Percentiles rank a stretch among this genome's conserved stretches.
phyloP scores from a whole-genome alignment of 257 asterid species.

The Nicotiana knightiana region DNA sequence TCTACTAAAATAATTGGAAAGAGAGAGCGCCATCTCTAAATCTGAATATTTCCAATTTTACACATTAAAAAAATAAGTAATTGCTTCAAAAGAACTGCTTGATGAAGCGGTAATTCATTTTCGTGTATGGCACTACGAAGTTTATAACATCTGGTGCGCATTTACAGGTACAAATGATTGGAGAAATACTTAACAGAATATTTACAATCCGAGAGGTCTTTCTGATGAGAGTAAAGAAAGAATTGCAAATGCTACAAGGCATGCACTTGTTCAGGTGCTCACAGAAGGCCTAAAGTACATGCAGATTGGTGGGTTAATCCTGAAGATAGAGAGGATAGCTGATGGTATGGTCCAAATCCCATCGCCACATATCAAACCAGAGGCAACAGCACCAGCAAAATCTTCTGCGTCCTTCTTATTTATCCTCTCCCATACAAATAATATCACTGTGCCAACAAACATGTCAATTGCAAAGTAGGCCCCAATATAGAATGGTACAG shows the following conservation, averaged over 20 bases:
- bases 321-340: constrained; percentile 80
- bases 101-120: background rate
- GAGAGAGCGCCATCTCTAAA: background rate
- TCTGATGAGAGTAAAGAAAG: background rate
- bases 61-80: background rate
- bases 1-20: background rate
- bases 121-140: background rate
- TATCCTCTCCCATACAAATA: constrained; percentile 76
- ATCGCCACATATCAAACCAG: constrained; percentile 91
- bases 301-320: constrained; percentile 91
- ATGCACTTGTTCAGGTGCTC: constrained; percentile 33
- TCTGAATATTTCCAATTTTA: background rate
- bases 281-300: constrained; percentile 79
- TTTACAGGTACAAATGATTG: background rate
- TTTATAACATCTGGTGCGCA: background rate
- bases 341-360: constrained; percentile 98
- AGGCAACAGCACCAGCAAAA: constrained; percentile 84
- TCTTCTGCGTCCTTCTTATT: constrained; percentile 70
- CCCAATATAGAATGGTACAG: constrained; percentile 87
- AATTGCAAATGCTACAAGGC: constrained; percentile 1
- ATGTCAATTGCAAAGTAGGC: constrained; percentile 95
- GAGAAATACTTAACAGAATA: constrained; percentile 5
- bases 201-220: constrained; percentile 18
- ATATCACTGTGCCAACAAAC: constrained; percentile 83
- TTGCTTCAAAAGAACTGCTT: background rate